phyloP scores from a whole-genome alignment of 371 early-diverging fungal species.

The Saksenaea oblongispora region DNA sequence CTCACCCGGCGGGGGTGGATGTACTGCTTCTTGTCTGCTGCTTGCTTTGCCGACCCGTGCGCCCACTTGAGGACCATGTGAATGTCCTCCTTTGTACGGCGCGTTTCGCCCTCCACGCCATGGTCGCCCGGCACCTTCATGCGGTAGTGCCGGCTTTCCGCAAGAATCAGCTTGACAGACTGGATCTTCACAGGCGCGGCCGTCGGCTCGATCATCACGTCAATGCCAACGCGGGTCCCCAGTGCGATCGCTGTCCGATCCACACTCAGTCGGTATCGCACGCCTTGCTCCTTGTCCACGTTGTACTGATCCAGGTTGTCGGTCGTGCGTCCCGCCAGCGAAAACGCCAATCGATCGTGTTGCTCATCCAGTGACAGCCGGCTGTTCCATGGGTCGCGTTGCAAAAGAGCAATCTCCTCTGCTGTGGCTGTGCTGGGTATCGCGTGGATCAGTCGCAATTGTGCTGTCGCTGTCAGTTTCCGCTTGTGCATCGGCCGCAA shows the following conservation, averaged over 20 bases:
- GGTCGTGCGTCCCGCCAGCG: conserved; percentile 27
- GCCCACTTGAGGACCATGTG: conserved; percentile 44
- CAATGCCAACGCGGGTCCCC: conserved; percentile 43
- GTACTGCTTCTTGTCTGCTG: conserved; percentile 16
- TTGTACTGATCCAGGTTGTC: conserved; percentile 21
- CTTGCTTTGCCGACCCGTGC: conserved; percentile 25
- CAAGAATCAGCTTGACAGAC: conserved; percentile 20
- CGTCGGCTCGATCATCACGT: conserved; percentile 36
- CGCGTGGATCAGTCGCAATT: conserved; percentile 25
- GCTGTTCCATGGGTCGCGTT: background rate
- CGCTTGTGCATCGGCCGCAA: background rate
- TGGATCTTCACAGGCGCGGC: conserved; percentile 13
- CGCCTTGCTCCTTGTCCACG: conserved; percentile 16
- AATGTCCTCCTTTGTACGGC: conserved; percentile 10
- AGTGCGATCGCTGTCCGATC: conserved; percentile 45
- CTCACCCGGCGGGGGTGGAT: background rate
- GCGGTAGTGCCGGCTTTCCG: conserved; percentile 26
- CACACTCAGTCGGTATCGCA: conserved; percentile 33
- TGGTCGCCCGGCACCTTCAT: conserved; percentile 34
- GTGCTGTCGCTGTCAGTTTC: conserved; percentile 4
- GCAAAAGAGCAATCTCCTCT: background rate
- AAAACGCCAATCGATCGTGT: conserved; percentile 33
- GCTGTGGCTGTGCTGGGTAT: background rate
- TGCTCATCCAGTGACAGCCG: conserved; percentile 35
- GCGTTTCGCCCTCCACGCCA: conserved; percentile 16